Conservation (phyloP, 2,329 filamentous ascomycete species). For the Ceratocystis lukuohia region DNA sequence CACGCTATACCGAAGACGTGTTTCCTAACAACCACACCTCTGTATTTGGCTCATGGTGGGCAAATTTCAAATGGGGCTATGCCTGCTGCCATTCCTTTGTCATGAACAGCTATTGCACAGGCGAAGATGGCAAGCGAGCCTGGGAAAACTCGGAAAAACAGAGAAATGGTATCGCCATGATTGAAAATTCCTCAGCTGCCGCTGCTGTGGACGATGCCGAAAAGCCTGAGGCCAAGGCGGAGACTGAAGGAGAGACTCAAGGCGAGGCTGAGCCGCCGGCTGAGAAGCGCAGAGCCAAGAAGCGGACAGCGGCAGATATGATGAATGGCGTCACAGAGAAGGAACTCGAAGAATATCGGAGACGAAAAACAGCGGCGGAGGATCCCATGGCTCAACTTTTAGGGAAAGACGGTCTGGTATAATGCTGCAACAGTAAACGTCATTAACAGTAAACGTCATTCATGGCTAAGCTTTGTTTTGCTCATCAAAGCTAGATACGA, state of each 20-base stretch:
- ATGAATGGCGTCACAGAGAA: conserved; percentile 64
- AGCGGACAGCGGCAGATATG: conserved; percentile 69
- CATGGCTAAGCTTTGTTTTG: background rate
- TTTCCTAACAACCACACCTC: conserved; percentile 80
- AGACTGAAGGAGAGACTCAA: conserved; percentile 20
- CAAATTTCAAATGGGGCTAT: conserved; percentile 89
- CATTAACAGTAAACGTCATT: background rate
- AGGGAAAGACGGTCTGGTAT: conserved; percentile 54
- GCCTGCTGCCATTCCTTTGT: conserved; percentile 85
- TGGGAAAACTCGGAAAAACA: conserved; percentile 62
- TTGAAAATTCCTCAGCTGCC: conserved; percentile 21
- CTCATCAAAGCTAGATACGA: background rate
- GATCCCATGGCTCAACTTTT: conserved; percentile 81
- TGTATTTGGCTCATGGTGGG: conserved; percentile 97
- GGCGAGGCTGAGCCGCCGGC: conserved; percentile 26
- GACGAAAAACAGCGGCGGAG: conserved; percentile 56
- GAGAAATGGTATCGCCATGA: conserved; percentile 34
- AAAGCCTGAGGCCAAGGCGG: conserved; percentile 26
- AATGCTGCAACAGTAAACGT: background rate
- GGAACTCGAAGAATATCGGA: conserved; percentile 74
- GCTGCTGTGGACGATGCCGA: conserved; percentile 18
- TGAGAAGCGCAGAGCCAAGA: conserved; percentile 28
- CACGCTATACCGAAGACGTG: conserved; percentile 85
- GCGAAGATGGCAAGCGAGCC: conserved; percentile 69
- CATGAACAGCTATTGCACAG: conserved; percentile 96